A percentile compares a stretch with the other conserved stretches of the same genome.
Conservation (phyloP, 768 basidiomycete genomes). For the Hygrocybe coccinea region DNA sequence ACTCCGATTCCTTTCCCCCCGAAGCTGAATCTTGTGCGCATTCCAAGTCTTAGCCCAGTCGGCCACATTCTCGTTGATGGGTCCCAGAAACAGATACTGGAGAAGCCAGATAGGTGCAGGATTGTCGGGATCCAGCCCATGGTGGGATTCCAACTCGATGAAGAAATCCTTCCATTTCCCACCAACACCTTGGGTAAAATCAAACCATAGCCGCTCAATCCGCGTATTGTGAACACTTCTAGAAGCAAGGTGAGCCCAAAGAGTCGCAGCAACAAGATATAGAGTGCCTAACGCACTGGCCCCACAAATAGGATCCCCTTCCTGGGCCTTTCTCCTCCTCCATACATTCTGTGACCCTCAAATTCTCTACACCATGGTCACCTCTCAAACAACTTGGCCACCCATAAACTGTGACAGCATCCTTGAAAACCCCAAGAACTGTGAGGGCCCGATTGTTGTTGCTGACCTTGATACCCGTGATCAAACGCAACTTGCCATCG, state of each 20-base stretch:
- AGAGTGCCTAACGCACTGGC: constrained; percentile 18
- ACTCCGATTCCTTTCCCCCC: constrained; percentile 12
- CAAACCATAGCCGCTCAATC: constrained; percentile 38
- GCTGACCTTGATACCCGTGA: constrained; percentile 32
- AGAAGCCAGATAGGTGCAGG: constrained; percentile 38
- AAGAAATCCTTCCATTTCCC: constrained; percentile 39
- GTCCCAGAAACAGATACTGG: constrained; percentile 33
- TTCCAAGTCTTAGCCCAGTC: constrained; percentile 36
- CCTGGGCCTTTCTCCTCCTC: constrained; percentile 19
- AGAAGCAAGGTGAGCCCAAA: no score
- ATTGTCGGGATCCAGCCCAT: constrained; percentile 23
- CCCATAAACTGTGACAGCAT: constrained; percentile 4
- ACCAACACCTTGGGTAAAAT: constrained; percentile 33
- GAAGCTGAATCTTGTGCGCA: constrained; percentile 23
- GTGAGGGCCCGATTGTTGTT: constrained; percentile 40
- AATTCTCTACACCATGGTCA: constrained; percentile 33
- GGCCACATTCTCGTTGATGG: constrained; percentile 28
- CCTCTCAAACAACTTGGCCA: constrained; percentile 31
- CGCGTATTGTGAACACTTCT: constrained; percentile 40
- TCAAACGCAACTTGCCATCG: constrained; percentile 37
- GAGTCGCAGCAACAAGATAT: no score
- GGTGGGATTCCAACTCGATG: constrained; percentile 26
- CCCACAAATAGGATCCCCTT: constrained; percentile 37
- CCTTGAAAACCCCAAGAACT: constrained; percentile 34
- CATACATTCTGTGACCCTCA: constrained; percentile 29